Base-by-base conservation (phyloP, 805 yeast genomes). In the Schwanniomyces yamadae region DNA sequence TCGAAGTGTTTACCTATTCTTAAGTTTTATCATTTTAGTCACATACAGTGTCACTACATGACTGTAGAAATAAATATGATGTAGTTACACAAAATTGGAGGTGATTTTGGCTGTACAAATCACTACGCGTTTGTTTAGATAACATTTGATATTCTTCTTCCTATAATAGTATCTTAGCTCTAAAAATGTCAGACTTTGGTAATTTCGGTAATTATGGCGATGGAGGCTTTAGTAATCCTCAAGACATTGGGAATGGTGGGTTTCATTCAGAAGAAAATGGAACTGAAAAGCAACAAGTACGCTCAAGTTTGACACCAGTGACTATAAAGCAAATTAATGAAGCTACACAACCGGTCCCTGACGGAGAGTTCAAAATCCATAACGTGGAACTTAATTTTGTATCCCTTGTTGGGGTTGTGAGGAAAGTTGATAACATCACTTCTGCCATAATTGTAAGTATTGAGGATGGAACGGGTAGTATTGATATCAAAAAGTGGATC, bases 381-480 rank as follows among this genome's bases (percentile, higher is more conserved):
- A 78, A 78, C 29, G 73, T 82, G 26, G 82, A 80, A 37, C 59
- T 84, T 34, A 77, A 73, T 46, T 72, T 77, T 54, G 82, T 84
- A 9, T 71, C 80, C 17, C 58, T 84, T 48, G 77, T 82, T 6
- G 95, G 89, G 1, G 78, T 84, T 14, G 66, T 84, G n/a, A 71
- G 91, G 52, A 78, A 77, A 40, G 75, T 82, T 11, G 69, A 71
- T 2, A 79, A 79, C 40, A 73, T 72, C 40, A 73, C 84, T 1
- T 67, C 82, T 6, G 77, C 78, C 28, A 60, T 81, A 19, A 60
- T 63, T 14, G 54, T 82, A 29, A 77, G 80, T 13, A 52, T 84
- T n/a, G 93, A 84, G 50, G 95, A 84, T 55, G 91, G 93, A 8
- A 80, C 93, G 35, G 60, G 88, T 0, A 68, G 73, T 3, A 66